Conservation (phyloP, 2,329 filamentous ascomycete genomes). For the Aspergillus pseudoglaucus region DNA sequence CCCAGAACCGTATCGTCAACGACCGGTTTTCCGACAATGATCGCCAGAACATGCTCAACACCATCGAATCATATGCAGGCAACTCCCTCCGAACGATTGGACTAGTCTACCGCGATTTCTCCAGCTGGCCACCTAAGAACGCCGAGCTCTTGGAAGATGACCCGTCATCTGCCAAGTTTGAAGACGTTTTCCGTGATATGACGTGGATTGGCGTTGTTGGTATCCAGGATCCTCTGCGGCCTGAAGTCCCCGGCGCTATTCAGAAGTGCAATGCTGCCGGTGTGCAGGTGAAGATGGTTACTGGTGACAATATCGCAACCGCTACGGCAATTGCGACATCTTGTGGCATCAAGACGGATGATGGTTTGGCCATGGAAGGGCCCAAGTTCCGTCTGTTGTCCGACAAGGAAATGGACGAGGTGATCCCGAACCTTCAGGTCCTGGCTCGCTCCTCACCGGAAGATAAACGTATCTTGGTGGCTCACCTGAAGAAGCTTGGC, state of each 20-base stretch:
- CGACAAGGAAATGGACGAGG: conserved; percentile 52
- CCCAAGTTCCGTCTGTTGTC: conserved; percentile 59
- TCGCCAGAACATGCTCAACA: conserved; percentile 22
- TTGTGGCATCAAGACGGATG: conserved; percentile 59
- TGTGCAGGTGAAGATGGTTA: conserved; percentile 68
- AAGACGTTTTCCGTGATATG: conserved; percentile 65
- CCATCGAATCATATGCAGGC: conserved; percentile 38
- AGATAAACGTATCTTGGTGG: conserved; percentile 60
- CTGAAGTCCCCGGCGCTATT: conserved; percentile 62
- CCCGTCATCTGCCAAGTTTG: conserved; percentile 56
- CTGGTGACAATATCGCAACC: conserved; percentile 64
- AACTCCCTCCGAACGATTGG: conserved; percentile 69
- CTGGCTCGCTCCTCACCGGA: conserved; percentile 61
- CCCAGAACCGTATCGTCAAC: conserved; percentile 15
- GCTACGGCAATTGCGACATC: conserved; percentile 67
- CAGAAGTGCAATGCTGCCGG: conserved; percentile 61
- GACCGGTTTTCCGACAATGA: conserved; percentile 21
- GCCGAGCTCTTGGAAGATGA: conserved; percentile 56
- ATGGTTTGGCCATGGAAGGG: conserved; percentile 62
- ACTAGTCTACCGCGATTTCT: conserved; percentile 66
- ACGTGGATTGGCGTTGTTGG: conserved; percentile 66
- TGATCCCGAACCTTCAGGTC: conserved; percentile 56
- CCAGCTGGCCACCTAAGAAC: conserved; percentile 58
- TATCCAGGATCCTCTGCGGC: conserved; percentile 67
- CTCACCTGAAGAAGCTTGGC: conserved; percentile 54